These are phyloP conservation scores for Paratinospora sagittata DNA, from an alignment of 164 flowering plant species.

Conservation along the genomic window DNA sequence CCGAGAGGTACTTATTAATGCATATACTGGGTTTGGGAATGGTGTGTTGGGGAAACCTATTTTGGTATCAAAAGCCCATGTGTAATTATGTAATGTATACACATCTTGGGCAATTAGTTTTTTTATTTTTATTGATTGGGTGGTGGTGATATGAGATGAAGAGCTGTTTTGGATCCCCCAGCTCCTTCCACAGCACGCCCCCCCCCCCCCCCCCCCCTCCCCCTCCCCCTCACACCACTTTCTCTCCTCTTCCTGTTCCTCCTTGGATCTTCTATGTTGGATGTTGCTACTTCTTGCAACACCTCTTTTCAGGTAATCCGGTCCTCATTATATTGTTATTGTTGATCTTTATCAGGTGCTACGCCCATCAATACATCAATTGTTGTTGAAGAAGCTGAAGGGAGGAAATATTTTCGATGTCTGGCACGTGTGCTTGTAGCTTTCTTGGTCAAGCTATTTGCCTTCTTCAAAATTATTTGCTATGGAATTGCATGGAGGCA, in stretches of 20 bases:
- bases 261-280: background rate
- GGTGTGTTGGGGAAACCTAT: no score
- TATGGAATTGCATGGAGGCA: constrained; percentile 14
- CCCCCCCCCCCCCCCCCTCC: no score
- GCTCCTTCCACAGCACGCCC: no score
- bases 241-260: background rate
- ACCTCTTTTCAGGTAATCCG: background rate
- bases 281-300: background rate
- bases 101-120: no score
- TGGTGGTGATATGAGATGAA: background rate
- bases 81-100: no score
- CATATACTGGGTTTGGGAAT: background rate
- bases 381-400: constrained; percentile 25
- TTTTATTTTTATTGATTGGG: background rate
- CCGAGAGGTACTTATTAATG: constrained; percentile 28
- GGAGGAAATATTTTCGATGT: constrained; percentile 16
- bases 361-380: constrained; percentile 18
- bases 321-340: background rate
- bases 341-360: constrained; percentile 22
- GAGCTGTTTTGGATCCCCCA: background rate
- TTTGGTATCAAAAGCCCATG: no score
- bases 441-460: constrained; percentile 21
- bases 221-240: background rate
- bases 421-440: constrained; percentile 16
- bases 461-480: constrained; percentile 17